Conservation (phyloP, 768 basidiomycete species). For the Podaxis pistillaris region DNA sequence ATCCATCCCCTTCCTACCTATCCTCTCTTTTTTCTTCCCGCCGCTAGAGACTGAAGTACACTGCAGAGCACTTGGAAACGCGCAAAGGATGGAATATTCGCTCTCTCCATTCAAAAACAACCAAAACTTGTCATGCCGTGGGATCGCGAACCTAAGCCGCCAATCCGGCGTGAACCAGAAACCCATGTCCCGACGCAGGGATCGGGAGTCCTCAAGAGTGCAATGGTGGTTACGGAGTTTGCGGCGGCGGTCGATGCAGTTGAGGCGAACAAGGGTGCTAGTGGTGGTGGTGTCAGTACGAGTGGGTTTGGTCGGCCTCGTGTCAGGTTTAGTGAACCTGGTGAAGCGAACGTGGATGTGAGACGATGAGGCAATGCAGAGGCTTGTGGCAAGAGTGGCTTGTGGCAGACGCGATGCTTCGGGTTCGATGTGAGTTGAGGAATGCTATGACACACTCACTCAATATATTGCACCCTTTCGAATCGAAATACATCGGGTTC, state of each 20-base stretch:
- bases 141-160: neutral
- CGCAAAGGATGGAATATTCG: neutral
- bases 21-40: neutral
- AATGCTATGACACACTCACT: slow-evolving; percentile 26
- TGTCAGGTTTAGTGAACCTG: slow-evolving; percentile 3
- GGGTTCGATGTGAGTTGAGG: neutral
- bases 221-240: neutral
- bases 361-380: neutral
- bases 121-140: neutral
- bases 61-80: slow-evolving; percentile 4
- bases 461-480: no score
- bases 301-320: neutral
- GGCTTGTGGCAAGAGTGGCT: neutral
- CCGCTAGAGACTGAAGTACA: no score
- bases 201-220: neutral
- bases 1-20: neutral
- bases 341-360: neutral
- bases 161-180: neutral
- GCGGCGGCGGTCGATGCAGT: neutral
- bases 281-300: no score
- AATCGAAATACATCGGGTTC: no score
- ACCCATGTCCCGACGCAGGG: neutral
- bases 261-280: neutral
- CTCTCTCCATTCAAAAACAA: neutral
- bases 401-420: neutral